Conservation (phyloP, 495 filamentous ascomycete genomes). For the Oidiodendron maius region DNA sequence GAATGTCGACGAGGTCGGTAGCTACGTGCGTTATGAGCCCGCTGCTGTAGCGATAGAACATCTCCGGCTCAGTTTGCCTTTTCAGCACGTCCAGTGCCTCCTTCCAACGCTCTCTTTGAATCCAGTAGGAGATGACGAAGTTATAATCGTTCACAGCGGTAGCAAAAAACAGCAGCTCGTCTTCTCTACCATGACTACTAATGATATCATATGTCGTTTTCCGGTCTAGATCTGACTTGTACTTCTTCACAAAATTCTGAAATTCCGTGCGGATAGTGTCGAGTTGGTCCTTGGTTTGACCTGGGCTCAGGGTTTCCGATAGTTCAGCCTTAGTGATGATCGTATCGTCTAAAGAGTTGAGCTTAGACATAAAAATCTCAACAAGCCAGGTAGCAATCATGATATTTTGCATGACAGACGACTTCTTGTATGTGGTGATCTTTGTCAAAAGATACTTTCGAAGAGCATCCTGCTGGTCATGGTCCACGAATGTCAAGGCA, state of each 20-base stretch:
- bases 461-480: constrained; percentile 83
- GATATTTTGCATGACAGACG: constrained; percentile 80
- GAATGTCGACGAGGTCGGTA: constrained; percentile 78
- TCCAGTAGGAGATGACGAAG: constrained; percentile 94
- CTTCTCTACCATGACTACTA: constrained; percentile 88
- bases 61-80: constrained; percentile 81
- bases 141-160: constrained; percentile 84
- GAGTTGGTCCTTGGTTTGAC: constrained; percentile 69
- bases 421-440: constrained; percentile 74
- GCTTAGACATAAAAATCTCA: constrained; percentile 94
- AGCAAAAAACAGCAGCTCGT: constrained; percentile 87
- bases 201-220: constrained; percentile 95
- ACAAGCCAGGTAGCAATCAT: constrained; percentile 96
- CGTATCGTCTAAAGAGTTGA: constrained; percentile 90
- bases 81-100: constrained; percentile 84
- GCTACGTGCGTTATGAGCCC: constrained; percentile 91
- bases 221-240: constrained; percentile 79
- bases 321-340: constrained; percentile 87
- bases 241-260: constrained; percentile 76
- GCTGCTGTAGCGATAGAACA: constrained; percentile 93
- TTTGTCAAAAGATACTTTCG: constrained; percentile 87
- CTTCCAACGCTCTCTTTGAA: constrained; percentile 91
- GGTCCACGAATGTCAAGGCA: constrained; percentile 82
- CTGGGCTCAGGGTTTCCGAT: constrained; percentile 59
- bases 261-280: constrained; percentile 66